phyloP scores from a whole-genome alignment of 306 rosid genomes.

The Styphnolobium japonicum region DNA sequence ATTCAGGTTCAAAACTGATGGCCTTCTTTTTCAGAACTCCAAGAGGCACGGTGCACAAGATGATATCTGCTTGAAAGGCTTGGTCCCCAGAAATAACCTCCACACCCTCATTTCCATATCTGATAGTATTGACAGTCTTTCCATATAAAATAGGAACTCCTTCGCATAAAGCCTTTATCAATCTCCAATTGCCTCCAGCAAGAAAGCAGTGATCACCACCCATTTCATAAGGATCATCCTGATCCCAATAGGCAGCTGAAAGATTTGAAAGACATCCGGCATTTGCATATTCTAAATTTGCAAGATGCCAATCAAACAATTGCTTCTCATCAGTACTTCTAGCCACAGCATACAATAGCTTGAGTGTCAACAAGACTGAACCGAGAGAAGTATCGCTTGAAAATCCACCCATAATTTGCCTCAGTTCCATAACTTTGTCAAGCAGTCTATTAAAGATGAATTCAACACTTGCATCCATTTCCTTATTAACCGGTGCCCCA shows the following conservation, averaged over 20 bases:
- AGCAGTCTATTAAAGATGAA: slow-evolving; percentile 75
- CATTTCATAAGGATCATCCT: slow-evolving; percentile 98
- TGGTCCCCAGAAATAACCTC: slow-evolving; percentile 78
- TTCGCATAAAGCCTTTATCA: slow-evolving; percentile 79
- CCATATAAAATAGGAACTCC: slow-evolving; percentile 79
- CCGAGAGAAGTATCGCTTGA: slow-evolving; percentile 78
- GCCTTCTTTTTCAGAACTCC: slow-evolving; percentile 75
- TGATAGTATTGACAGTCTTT: slow-evolving; percentile 59
- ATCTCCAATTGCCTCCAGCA: slow-evolving; percentile 87
- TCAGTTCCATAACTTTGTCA: slow-evolving; percentile 84
- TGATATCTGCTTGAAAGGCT: slow-evolving; percentile 70
- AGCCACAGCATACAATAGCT: slow-evolving; percentile 67
- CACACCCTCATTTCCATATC: slow-evolving; percentile 65
- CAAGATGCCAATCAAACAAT: slow-evolving; percentile 93
- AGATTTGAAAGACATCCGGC: slow-evolving; percentile 96
- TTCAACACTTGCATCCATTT: slow-evolving; percentile 65
- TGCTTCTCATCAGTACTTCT: slow-evolving; percentile 65
- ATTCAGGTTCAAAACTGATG: slow-evolving; percentile 70
- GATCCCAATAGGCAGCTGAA: slow-evolving; percentile 94
- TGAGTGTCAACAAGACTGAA: slow-evolving; percentile 76
- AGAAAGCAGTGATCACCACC: slow-evolving; percentile 97
- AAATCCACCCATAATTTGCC: slow-evolving; percentile 87
- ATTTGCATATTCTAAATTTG: slow-evolving; percentile 91
- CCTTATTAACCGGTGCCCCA: slow-evolving; percentile 65
- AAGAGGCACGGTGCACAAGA: slow-evolving; percentile 90